phyloP scores from a whole-genome alignment of 225 moss, liverwort and hornwort genomes.

The Antitrichia curtipendula region DNA sequence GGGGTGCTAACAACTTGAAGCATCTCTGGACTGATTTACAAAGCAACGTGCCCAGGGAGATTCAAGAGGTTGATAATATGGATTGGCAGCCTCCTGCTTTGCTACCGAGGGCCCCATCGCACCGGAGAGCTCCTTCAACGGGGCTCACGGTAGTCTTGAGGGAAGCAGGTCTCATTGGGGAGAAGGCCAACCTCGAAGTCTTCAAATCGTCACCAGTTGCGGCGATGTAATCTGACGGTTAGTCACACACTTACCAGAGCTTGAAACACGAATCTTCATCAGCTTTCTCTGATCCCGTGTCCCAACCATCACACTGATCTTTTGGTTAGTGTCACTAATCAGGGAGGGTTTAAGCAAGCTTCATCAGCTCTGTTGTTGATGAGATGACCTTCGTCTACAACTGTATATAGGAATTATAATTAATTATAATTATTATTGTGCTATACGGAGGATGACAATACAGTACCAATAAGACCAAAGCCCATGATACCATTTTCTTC shows the following conservation, averaged over 20 bases:
- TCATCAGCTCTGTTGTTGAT: not conserved
- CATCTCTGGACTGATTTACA: conserved; percentile 9
- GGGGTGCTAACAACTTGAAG: conserved; percentile 43
- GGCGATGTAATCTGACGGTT: conserved; percentile 7
- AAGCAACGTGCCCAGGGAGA: not conserved
- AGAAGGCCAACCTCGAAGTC: not conserved
- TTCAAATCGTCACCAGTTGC: not conserved
- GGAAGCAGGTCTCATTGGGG: conserved; percentile 32
- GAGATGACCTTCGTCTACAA: not conserved
- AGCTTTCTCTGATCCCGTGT: not conserved
- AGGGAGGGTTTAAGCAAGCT: not conserved
- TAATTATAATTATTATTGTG: not conserved
- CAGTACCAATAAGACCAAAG: not conserved
- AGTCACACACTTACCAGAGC: not conserved
- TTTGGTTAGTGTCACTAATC: not conserved
- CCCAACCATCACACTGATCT: not conserved
- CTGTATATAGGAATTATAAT: not conserved
- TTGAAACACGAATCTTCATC: not conserved
- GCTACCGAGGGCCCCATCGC: conserved; percentile 16
- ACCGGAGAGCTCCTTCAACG: not conserved
- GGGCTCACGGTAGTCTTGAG: conserved; percentile 24
- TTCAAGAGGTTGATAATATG: conserved; percentile 6
- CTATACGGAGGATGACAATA: not conserved
- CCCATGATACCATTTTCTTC: not conserved
- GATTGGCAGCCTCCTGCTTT: conserved; percentile 67